phyloP scores from a whole-genome alignment of 352 stramenopile species.

The Halophytophthora polymorphica region DNA sequence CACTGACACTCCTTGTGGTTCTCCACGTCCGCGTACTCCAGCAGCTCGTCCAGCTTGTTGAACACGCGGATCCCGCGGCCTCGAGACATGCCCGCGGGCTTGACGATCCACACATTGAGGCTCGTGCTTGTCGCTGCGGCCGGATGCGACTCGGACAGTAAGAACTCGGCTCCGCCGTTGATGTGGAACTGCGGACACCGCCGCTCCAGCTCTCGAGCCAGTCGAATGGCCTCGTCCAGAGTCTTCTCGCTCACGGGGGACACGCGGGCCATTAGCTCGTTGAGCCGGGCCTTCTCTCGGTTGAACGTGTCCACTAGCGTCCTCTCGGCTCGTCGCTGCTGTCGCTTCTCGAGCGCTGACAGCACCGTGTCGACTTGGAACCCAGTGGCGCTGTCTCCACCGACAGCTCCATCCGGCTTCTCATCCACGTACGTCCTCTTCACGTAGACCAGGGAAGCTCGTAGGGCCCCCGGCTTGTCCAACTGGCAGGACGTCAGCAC shows the following conservation, averaged over 20 bases:
- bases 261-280: conserved; percentile 40
- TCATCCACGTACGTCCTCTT: conserved; percentile 51
- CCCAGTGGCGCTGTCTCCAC: conserved; percentile 9
- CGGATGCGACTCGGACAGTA: conserved; percentile 8
- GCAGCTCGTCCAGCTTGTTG: conserved; percentile 71
- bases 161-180: conserved; percentile 49
- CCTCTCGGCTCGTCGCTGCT: conserved; percentile 38
- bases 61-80: conserved; percentile 89
- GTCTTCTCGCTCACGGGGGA: conserved; percentile 22
- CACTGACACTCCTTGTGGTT: conserved; percentile 84
- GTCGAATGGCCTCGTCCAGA: conserved; percentile 26
- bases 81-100: conserved; percentile 85
- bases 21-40: conserved; percentile 86
- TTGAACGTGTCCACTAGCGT: conserved; percentile 38
- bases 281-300: conserved; percentile 55
- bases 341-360: conserved; percentile 52
- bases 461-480: conserved; percentile 42
- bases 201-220: conserved; percentile 30
- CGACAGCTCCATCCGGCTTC: conserved; percentile 21
- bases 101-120: conserved; percentile 93
- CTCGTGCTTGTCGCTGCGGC: conserved; percentile 20
- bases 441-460: conserved; percentile 50
- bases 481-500: conserved; percentile 48
- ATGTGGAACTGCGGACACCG: conserved; percentile 73
- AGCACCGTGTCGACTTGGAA: conserved; percentile 35